Base-by-base conservation (phyloP, 129 eudicot species). In the Calendula officinalis region DNA sequence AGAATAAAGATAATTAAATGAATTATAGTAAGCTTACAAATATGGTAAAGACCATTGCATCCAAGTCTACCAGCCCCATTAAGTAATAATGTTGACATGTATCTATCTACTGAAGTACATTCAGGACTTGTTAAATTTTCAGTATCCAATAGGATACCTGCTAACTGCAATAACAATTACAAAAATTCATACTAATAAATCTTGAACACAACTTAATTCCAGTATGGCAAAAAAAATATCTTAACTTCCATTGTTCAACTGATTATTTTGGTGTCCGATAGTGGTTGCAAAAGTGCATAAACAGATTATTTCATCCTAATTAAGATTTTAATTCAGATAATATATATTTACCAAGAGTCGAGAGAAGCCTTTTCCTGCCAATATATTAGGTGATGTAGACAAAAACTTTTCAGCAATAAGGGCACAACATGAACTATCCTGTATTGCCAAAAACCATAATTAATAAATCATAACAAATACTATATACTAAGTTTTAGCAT, bases 31-130 rank as follows among this genome's bases (percentile, higher is more conserved):
- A 75, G 49, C 95, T 64, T 84, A 88, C 96, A 54, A 5, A 84
- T 81, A 37, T 79, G 77, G 65, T 84, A 84, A 45, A 88, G 86
- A 69, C 96, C 91, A 35, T 70, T 75, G 80, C 86, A 88, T 61
- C 96, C 96, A 70, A 74, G 82, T 47, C 89, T 84, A 55, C 91
- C 96, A 39, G 89, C 96, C 52, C 96, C 96, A 44, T 82, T 82
- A 43, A 88, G 78, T 64, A 88, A 72, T 64, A 88, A 70, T 42
- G 96, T 84, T 12, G 88, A 82, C 84, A 88, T 84, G 86, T 79
- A 84, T 56, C 63, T 82, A 63, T 88, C 96, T 66, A 79, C 84
- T 16, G 75, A 67, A 3, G 86, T 79, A 69, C 86, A 76, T 16
- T 56, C 46, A 6, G 91, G 71, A 74, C 68, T 84, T 11, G 77